Conservation (phyloP, 2,329 filamentous ascomycete species). For the Arthroderma sp. region DNA sequence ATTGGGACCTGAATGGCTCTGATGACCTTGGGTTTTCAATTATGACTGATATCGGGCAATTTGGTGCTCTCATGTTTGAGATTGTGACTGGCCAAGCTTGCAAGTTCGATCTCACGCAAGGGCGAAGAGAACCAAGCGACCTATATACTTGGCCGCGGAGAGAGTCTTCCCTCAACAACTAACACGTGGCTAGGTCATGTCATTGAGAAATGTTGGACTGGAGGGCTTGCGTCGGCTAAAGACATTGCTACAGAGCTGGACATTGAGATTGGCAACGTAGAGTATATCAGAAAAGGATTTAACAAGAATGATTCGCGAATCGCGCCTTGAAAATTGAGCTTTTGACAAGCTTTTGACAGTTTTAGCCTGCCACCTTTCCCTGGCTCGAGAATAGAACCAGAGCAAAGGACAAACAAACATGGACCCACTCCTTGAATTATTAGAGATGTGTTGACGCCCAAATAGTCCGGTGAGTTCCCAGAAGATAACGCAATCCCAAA, state of each 20-base stretch:
- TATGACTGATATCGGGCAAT: constrained; percentile 8
- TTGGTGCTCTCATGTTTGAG: constrained; percentile 9
- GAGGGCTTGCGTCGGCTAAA: constrained; percentile 8
- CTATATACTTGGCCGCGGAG: constrained; percentile 1
- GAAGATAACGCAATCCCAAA: too few relatives aligned
- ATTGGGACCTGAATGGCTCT: constrained; percentile 7
- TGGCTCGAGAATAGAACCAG: constrained; percentile 1
- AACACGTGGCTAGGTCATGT: constrained; percentile 6
- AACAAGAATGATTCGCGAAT: background rate
- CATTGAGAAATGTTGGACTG: constrained; percentile 9
- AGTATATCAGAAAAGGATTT: background rate
- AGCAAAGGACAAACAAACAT: background rate
- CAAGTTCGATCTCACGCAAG: constrained; percentile 6
- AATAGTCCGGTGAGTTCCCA: too few relatives aligned
- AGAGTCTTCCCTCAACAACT: constrained; percentile 2
- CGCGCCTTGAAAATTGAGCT: background rate
- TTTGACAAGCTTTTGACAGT: too few relatives aligned
- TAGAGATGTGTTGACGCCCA: too few relatives aligned
- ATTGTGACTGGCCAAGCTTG: constrained; percentile 7
- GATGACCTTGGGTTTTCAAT: constrained; percentile 10
- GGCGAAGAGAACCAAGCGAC: background rate
- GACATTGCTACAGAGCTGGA: constrained; percentile 11
- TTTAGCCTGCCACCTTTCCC: constrained; percentile 3
- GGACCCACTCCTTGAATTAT: background rate
- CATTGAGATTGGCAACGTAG: constrained; percentile 4